Conservation (phyloP, 306 rosid genomes). For the Prunus padus region DNA sequence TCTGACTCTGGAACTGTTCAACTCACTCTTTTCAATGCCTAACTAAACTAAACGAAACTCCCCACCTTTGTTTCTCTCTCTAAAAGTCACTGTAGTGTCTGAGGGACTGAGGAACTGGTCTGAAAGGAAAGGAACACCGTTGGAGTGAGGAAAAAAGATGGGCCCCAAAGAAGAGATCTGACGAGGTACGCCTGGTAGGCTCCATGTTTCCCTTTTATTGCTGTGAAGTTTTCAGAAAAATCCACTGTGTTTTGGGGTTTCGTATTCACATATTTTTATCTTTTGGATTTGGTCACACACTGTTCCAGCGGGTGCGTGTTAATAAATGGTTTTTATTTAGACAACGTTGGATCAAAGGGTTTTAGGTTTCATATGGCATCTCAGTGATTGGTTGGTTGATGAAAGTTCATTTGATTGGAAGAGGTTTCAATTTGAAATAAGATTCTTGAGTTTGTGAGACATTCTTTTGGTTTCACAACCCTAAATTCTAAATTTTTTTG, state of each 20-base stretch:
- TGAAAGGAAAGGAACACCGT: slow-evolving; percentile 48
- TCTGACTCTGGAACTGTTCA: slow-evolving; percentile 6
- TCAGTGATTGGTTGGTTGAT: background rate
- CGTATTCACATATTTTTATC: slow-evolving; percentile 28
- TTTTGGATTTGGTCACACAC: background rate
- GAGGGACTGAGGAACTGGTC: slow-evolving; percentile 49
- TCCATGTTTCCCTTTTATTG: slow-evolving; percentile 51
- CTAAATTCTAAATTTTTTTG: background rate
- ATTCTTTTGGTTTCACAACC: background rate
- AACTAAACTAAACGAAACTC: slow-evolving; percentile 26
- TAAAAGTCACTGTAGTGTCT: slow-evolving; percentile 33
- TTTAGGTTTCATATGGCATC: background rate
- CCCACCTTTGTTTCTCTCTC: background rate
- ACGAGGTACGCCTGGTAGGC: slow-evolving; percentile 60
- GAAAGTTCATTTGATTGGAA: background rate
- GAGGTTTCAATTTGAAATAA: background rate
- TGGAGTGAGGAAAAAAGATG: slow-evolving; percentile 33
- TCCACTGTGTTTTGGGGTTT: slow-evolving; percentile 39
- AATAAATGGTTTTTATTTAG: background rate
- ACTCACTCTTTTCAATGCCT: background rate
- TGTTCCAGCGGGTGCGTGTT: background rate
- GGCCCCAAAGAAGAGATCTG: slow-evolving; percentile 72
- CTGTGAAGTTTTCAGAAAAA: slow-evolving; percentile 38
- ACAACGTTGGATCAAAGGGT: background rate
- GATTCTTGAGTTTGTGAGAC: background rate